Conservation (phyloP, 75 land plant species). For the Isoetes taiwanensis region DNA sequence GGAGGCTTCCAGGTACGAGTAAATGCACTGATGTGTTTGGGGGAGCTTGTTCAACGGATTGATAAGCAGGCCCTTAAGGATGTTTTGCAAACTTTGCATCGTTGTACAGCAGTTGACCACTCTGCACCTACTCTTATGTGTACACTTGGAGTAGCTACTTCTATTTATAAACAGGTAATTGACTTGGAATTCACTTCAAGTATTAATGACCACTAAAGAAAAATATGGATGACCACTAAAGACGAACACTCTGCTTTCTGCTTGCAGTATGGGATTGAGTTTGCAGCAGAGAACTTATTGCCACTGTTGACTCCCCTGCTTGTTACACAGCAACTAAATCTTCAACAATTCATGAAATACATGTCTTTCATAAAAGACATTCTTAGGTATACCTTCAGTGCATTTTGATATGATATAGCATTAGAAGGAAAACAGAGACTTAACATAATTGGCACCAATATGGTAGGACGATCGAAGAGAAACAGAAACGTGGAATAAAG, state of each 20-base stretch:
- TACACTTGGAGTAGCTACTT: slow-evolving; percentile 70
- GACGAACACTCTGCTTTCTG: neutral
- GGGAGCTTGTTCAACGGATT: slow-evolving; percentile 64
- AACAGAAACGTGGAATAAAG: too few relatives aligned
- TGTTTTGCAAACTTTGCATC: slow-evolving; percentile 78
- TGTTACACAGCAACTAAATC: slow-evolving; percentile 78
- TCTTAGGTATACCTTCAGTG: slow-evolving; percentile 51
- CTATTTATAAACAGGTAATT: slow-evolving; percentile 79
- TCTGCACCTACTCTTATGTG: slow-evolving; percentile 98
- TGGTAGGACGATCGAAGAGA: too few relatives aligned
- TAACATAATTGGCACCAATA: too few relatives aligned
- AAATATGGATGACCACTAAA: too few relatives aligned
- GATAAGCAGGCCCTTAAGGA: slow-evolving; percentile 72
- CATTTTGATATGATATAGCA: too few relatives aligned
- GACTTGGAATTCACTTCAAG: too few relatives aligned
- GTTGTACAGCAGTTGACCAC: slow-evolving; percentile 97
- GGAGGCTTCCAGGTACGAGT: slow-evolving; percentile 65
- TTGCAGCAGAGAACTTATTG: slow-evolving; percentile 77
- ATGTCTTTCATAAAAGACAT: slow-evolving; percentile 94
- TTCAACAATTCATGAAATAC: slow-evolving; percentile 93
- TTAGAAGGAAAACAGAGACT: too few relatives aligned
- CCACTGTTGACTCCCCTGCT: slow-evolving; percentile 75
- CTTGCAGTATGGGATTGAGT: slow-evolving; percentile 70
- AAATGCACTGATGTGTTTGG: slow-evolving; percentile 81
- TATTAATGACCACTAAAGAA: too few relatives aligned